Percentiles rank a stretch among this genome's conserved stretches.
Evolutionary conservation across 2,329 filamentous ascomycete species (phyloP).

Genomic region (Rhynchosporium graminicola): DNA sequence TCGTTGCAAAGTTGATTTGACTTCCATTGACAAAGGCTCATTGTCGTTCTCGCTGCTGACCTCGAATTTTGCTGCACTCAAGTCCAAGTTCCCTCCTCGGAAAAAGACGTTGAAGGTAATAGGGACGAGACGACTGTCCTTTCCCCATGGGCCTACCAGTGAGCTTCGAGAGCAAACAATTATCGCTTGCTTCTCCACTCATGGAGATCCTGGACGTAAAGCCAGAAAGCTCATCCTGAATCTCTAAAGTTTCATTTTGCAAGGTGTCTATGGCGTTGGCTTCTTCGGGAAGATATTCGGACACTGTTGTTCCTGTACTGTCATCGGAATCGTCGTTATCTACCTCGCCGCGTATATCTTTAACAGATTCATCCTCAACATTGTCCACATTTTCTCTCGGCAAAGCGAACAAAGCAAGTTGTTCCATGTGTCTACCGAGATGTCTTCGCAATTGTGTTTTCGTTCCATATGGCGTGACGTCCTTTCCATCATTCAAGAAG

Average conservation of each 20-base stretch:
- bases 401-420: constrained; percentile 35
- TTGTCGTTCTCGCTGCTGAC: background rate
- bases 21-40: background rate
- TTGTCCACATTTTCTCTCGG: constrained; percentile 17
- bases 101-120: background rate
- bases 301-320: background rate
- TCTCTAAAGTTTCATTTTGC: background rate
- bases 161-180: background rate
- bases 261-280: background rate
- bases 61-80: background rate
- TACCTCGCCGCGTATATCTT: background rate
- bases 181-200: background rate
- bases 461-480: constrained; percentile 24
- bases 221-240: background rate
- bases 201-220: background rate
- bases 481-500: constrained; percentile 19
- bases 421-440: constrained; percentile 35
- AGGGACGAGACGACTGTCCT: background rate
- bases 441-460: constrained; percentile 29
- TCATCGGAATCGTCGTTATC: background rate
- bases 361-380: constrained; percentile 17
- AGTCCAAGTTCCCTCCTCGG: background rate
- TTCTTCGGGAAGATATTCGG: background rate
- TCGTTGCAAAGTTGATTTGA: background rate
- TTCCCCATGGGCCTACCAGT: background rate